Evolutionary conservation across 2,329 filamentous ascomycete species (phyloP).

Genomic region (Ophiosphaerella narmari): DNA sequence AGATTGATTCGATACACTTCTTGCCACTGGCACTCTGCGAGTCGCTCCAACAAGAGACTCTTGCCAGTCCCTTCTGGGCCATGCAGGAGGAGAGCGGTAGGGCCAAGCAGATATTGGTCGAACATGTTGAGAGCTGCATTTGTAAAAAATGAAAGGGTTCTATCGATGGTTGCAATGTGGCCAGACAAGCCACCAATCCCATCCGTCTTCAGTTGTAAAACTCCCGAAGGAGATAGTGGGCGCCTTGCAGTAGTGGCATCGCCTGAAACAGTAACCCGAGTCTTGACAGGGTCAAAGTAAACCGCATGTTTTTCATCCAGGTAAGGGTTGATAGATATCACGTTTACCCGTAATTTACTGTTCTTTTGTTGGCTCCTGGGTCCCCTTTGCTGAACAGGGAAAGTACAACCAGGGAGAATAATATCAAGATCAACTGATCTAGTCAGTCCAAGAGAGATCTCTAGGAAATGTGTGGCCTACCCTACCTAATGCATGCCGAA

Average conservation of each 20-base stretch:
- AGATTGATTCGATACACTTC: constrained; percentile 66
- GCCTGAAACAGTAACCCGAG: constrained; percentile 26
- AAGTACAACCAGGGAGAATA: constrained; percentile 70
- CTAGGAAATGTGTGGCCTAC: neutral
- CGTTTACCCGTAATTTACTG: constrained; percentile 60
- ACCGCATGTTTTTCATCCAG: constrained; percentile 30
- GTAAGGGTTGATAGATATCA: constrained; percentile 58
- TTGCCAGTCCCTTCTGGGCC: constrained; percentile 87
- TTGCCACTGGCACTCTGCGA: constrained; percentile 71
- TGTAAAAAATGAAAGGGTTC: constrained; percentile 57
- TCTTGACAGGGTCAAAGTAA: constrained; percentile 35
- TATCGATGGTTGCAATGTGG: constrained; percentile 69
- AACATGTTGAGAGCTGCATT: constrained; percentile 14
- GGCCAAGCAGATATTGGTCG: constrained; percentile 38
- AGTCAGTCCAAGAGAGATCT: constrained; percentile 10
- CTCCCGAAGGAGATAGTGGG: constrained; percentile 10
- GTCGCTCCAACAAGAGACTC: constrained; percentile 69
- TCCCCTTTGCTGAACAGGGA: constrained; percentile 60
- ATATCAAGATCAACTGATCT: constrained; percentile 66
- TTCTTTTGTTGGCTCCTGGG: constrained; percentile 59
- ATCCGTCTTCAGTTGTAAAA: constrained; percentile 43
- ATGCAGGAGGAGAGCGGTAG: constrained; percentile 71
- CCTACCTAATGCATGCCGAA: constrained; percentile 39
- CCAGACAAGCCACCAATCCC: constrained; percentile 70
- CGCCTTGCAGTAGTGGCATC: constrained; percentile 8